phyloP scores from a whole-genome alignment of 441 rosid species.

The Isatis lusitanica region DNA sequence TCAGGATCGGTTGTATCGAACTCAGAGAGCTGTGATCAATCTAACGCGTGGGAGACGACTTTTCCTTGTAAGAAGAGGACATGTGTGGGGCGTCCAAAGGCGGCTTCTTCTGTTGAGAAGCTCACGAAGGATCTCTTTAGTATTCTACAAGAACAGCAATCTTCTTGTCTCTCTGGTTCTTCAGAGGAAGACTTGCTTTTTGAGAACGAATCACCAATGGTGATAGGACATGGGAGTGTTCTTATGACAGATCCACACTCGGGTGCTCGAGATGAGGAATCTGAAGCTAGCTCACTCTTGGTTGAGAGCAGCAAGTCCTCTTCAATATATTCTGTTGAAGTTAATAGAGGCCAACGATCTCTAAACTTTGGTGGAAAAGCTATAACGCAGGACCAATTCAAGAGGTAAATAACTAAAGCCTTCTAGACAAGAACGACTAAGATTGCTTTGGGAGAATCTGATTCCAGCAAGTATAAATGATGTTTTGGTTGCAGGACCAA shows the following conservation, averaged over 20 bases:
- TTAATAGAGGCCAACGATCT: not conserved
- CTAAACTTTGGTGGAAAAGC: slow-evolving; percentile 31
- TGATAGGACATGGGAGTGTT: slow-evolving; percentile 96
- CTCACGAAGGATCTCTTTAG: slow-evolving; percentile 82
- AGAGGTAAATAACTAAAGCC: slow-evolving; percentile 49
- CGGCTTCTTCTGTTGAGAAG: slow-evolving; percentile 86
- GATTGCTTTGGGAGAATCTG: not conserved
- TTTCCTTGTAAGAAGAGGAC: slow-evolving; percentile 89
- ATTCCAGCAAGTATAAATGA: not conserved
- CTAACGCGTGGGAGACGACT: slow-evolving; percentile 79
- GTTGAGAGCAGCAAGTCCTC: slow-evolving; percentile 55
- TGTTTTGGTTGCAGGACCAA: slow-evolving; percentile 59
- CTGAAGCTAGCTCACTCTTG: slow-evolving; percentile 94
- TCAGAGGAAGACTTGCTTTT: slow-evolving; percentile 89
- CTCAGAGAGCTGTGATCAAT: slow-evolving; percentile 90
- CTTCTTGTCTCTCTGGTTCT: slow-evolving; percentile 79
- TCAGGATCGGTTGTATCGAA: slow-evolving; percentile 96
- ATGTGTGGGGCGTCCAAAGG: slow-evolving; percentile 77
- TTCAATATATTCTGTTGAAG: slow-evolving; percentile 18
- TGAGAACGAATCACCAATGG: slow-evolving; percentile 84
- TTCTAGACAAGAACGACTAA: not conserved
- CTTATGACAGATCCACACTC: slow-evolving; percentile 85
- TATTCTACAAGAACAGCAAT: slow-evolving; percentile 88
- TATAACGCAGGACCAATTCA: slow-evolving; percentile 50
- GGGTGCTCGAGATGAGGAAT: slow-evolving; percentile 83